Evolutionary conservation across 768 basidiomycete species (phyloP), one percentile per base, ranked within the genome.

Genomic region (Russula lepida): DNA sequence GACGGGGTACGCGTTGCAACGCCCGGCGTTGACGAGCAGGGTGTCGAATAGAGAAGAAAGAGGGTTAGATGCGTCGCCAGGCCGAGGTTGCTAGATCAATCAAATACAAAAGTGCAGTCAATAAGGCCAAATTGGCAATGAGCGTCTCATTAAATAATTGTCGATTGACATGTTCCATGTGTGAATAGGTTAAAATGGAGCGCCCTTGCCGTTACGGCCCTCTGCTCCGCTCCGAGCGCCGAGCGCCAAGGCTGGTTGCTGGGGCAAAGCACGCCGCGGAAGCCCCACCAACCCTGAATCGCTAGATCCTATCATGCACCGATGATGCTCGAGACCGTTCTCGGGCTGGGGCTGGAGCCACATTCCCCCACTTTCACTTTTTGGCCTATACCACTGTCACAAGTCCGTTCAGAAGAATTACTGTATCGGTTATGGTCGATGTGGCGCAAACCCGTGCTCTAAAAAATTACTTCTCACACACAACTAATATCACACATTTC

Each of bases 1-100:
- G 59, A 35, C 30, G 50, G 33, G 11, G n/a, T 19, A 54, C 52
- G n/a, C 30, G 12, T 30, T 55, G 35, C 59, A 55, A 60, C 54
- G 59, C 53, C 19, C 59, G 15, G 59, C 59, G 59, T 55, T 55
- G 59, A 43, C 17, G 59, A 54, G 28, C 11, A 60, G 44, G 7
- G 33, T 35, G 25, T 47, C 12, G n/a, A 27, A 43, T 7, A 23
- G 32, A 33, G 27, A 51, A 32, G 39, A 35, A 9, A 59, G 23
- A 25, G 13, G 19, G 12, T 30, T 0, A 7, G 32, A 32, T 15
- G 27, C 9, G 39, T 51, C 50, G 50, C 39, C 41, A 28, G 28
- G 58, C 50, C 15, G 12, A 12, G 6, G 35, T 37, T 37, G 35
- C 15, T 15, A 35, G 39, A 39, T 21, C 9, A 32, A 58, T 37